Percentiles rank a stretch among this genome's conserved stretches.
Conservation (phyloP, 2,329 filamentous ascomycete genomes). For the Fonsecaea multimorphosa region DNA sequence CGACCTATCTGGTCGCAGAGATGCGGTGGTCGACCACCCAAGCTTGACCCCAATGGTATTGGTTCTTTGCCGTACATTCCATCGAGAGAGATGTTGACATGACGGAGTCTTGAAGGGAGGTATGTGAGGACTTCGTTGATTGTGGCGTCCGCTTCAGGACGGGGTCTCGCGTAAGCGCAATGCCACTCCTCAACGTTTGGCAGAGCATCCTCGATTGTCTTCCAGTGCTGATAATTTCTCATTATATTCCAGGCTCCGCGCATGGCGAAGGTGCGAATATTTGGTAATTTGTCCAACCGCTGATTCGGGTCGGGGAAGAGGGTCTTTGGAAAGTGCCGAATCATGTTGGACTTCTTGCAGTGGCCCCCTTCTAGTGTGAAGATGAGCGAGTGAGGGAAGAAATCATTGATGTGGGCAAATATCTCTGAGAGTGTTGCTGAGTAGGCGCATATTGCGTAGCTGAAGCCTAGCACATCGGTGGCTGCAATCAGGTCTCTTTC, state of each 20-base stretch:
- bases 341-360: slow-evolving; percentile 74
- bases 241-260: slow-evolving; percentile 81
- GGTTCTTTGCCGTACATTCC: slow-evolving; percentile 71
- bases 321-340: slow-evolving; percentile 60
- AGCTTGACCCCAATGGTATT: slow-evolving; percentile 51
- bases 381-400: slow-evolving; percentile 67
- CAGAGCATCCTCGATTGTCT: slow-evolving; percentile 65
- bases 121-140: slow-evolving; percentile 68
- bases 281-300: slow-evolving; percentile 56
- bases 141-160: slow-evolving; percentile 74
- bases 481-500: slow-evolving; percentile 44
- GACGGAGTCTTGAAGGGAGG: slow-evolving; percentile 64
- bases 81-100: slow-evolving; percentile 72
- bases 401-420: slow-evolving; percentile 66
- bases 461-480: slow-evolving; percentile 60
- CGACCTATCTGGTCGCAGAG: slow-evolving; percentile 69
- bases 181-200: slow-evolving; percentile 67
- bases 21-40: slow-evolving; percentile 53
- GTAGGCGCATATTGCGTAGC: slow-evolving; percentile 65
- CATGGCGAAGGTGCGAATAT: slow-evolving; percentile 71
- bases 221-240: slow-evolving; percentile 67
- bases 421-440: slow-evolving; percentile 75
- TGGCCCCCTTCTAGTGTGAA: slow-evolving; percentile 79
- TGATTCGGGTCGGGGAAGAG: slow-evolving; percentile 40
- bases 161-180: slow-evolving; percentile 68